Evolutionary conservation across 2,329 filamentous ascomycete genomes (phyloP), one percentile per base, ranked within the genome.

Genomic region (Fonsecaea monophora): DNA sequence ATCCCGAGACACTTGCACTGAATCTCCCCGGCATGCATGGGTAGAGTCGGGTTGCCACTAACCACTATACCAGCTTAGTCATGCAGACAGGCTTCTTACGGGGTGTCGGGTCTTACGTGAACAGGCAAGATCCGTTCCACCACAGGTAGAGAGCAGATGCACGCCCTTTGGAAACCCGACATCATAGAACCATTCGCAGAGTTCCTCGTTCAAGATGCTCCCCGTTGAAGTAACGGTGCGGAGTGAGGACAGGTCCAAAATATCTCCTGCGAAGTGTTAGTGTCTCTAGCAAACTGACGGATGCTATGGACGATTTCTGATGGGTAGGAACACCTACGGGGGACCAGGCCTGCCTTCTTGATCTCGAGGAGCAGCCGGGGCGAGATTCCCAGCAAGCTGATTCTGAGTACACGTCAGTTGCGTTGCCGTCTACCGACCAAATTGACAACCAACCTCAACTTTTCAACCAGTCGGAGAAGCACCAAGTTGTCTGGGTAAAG

Each of bases 311-410:
- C n/a, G n/a, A n/a, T n/a, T n/a, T 32, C 30, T 32, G 30, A 5
- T 32, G 30, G 30, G 0, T 32, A 32, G 30, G 30, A 32, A 6
- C 30, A 50, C 1, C 88, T 80, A 8, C 85, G 83, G 0, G 92
- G 91, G 0, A 80, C 78, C 48, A 92, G 83, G 0, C 82, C 81
- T 18, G 84, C 83, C 71, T 89, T 90, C 67, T 88, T 85, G 8
- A 95, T 76, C 74, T 94, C 91, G 58, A 88, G 85, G 73, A 95
- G 82, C 84, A 90, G 95, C 3, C 90, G 83, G 0, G 92, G 92
- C 60, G 90, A 92, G 4, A 88, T 89, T 21, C 59, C 59, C 13
- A 61, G 18, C 15, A 53, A 34, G 5, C 13, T 61, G 59, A 61
- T 21, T 30, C 45, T 61, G 25, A 80, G 71, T 88, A 38, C n/a